Conservation (phyloP, 371 early-diverging fungal genomes). For the Massospora cicadina region DNA sequence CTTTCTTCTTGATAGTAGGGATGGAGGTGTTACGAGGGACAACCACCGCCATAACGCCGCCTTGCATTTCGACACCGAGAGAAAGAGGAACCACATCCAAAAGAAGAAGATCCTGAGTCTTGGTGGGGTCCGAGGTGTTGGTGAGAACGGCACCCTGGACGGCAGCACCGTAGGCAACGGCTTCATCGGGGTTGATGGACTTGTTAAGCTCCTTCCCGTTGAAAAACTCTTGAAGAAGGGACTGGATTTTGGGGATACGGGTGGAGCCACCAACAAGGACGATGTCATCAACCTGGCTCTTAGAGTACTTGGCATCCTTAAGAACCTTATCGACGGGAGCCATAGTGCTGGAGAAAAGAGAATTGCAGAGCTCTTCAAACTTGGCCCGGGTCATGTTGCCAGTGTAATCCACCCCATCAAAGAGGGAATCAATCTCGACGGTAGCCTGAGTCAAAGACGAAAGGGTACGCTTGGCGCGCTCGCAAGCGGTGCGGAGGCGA, state of each 20-base stretch:
- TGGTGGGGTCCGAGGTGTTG: slow-evolving; percentile 45
- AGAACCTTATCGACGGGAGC: slow-evolving; percentile 56
- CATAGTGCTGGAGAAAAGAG: slow-evolving; percentile 50
- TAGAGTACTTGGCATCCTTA: slow-evolving; percentile 40
- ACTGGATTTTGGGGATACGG: slow-evolving; percentile 98
- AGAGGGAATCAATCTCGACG: slow-evolving; percentile 65
- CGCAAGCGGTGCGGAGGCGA: slow-evolving; percentile 62
- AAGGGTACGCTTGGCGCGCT: slow-evolving; percentile 89
- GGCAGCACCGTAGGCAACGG: slow-evolving; percentile 93
- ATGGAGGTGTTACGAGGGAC: slow-evolving; percentile 80
- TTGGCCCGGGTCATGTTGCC: slow-evolving; percentile 62
- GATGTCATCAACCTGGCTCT: slow-evolving; percentile 48
- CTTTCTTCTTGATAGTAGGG: slow-evolving; percentile 77
- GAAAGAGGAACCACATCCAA: slow-evolving; percentile 83
- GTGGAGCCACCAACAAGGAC: slow-evolving; percentile 99
- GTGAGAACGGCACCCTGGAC: slow-evolving; percentile 73
- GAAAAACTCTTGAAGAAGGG: slow-evolving; percentile 71
- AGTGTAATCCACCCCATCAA: slow-evolving; percentile 48
- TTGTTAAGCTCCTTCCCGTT: slow-evolving; percentile 67
- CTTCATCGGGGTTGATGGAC: slow-evolving; percentile 90
- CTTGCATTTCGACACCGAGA: slow-evolving; percentile 87
- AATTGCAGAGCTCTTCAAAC: slow-evolving; percentile 63
- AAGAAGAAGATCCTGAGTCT: slow-evolving; percentile 51
- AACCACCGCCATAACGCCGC: slow-evolving; percentile 60
- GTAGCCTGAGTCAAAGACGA: slow-evolving; percentile 72